Evolutionary conservation across 1,139 yeast genomes (phyloP).

Genomic region (Hyphopichia burtonii): DNA sequence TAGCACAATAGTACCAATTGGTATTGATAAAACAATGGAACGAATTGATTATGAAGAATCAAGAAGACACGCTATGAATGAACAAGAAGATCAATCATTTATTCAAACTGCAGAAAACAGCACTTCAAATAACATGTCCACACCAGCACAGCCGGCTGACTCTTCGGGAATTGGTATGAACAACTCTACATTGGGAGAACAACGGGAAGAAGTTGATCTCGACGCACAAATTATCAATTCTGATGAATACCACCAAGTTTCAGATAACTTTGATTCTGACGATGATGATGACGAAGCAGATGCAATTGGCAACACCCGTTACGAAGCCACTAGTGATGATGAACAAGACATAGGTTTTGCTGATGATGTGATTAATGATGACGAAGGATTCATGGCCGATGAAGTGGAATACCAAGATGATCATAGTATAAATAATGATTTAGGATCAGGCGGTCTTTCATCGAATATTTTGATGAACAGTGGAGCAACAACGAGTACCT

Average conservation of each 20-base stretch:
- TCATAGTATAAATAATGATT: conserved; percentile 34
- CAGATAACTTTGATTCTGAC: conserved; percentile 13
- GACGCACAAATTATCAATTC: conserved; percentile 51
- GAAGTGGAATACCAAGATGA: conserved; percentile 59
- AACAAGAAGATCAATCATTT: conserved; percentile 10
- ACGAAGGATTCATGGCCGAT: conserved; percentile 54
- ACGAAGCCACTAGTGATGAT: conserved; percentile 8
- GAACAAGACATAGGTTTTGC: conserved; percentile 7
- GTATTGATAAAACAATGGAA: conserved; percentile 55
- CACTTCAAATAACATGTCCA: conserved; percentile 5
- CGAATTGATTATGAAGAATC: conserved; percentile 35
- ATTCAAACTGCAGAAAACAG: conserved; percentile 13
- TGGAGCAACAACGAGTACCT: conserved; percentile 10
- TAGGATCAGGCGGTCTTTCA: conserved; percentile 9
- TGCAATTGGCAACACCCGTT: conserved; percentile 1
- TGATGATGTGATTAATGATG: conserved; percentile 23
- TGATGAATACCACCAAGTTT: conserved; percentile 16
- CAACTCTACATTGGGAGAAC: conserved; percentile 6
- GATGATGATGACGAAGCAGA: conserved; percentile 17
- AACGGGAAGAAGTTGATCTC: conserved; percentile 31
- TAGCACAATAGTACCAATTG: conserved; percentile 51
- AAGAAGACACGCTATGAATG: conserved; percentile 12
- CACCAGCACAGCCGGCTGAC: conserved; percentile 8
- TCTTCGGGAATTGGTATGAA: conserved; percentile 1
- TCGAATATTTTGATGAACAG: conserved; percentile 19